Percentiles rank a stretch among this genome's conserved stretches.
phyloP scores from a whole-genome alignment of 1,284 basidiomycete genomes.

The Apiotrichum veenhuisii region DNA sequence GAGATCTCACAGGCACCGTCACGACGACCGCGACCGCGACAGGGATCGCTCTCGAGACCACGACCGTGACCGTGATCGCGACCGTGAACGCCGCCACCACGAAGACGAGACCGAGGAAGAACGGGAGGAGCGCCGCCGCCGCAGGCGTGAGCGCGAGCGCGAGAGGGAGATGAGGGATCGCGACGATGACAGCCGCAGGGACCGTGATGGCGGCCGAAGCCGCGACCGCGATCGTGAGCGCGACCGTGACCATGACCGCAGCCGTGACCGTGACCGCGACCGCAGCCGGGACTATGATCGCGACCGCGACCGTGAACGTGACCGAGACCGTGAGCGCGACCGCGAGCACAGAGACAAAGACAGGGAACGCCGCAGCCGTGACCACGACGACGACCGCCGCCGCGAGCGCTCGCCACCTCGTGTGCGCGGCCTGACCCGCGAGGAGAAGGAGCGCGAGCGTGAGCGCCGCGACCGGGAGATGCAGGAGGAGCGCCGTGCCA shows the following conservation, averaged over 20 bases:
- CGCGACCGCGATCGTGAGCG: conserved; percentile 39
- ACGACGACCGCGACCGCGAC: conserved; percentile 48
- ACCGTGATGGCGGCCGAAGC: conserved; percentile 25
- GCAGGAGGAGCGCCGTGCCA: conserved; percentile 39
- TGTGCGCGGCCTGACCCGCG: conserved; percentile 33
- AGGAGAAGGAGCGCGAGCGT: conserved; percentile 41
- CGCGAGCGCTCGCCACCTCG: conserved; percentile 10
- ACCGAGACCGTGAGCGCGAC: conserved; percentile 6
- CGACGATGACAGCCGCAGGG: conserved; percentile 20
- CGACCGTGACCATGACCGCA: conserved; percentile 20
- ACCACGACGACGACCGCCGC: conserved; percentile 16
- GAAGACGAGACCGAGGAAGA: conserved; percentile 42
- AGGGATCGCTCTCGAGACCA: conserved; percentile 4
- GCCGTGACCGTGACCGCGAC: conserved; percentile 44
- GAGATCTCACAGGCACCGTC: conserved; percentile 29
- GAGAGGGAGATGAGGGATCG: conserved; percentile 44
- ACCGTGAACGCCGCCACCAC: conserved; percentile 48
- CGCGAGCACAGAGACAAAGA: conserved; percentile 3
- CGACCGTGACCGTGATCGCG: conserved; percentile 33
- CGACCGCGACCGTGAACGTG: conserved; percentile 11
- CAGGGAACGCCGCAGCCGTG: conserved; percentile 11
- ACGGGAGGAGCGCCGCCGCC: conserved; percentile 34
- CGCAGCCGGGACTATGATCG: conserved; percentile 24
- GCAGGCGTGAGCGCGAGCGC: conserved; percentile 53
- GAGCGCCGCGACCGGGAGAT: conserved; percentile 44